Percentiles rank a stretch among this genome's conserved stretches.
These are phyloP conservation scores for Colletotrichum graminicola DNA, from an alignment of 2,329 filamentous ascomycete genomes.

Conservation along the genomic window DNA sequence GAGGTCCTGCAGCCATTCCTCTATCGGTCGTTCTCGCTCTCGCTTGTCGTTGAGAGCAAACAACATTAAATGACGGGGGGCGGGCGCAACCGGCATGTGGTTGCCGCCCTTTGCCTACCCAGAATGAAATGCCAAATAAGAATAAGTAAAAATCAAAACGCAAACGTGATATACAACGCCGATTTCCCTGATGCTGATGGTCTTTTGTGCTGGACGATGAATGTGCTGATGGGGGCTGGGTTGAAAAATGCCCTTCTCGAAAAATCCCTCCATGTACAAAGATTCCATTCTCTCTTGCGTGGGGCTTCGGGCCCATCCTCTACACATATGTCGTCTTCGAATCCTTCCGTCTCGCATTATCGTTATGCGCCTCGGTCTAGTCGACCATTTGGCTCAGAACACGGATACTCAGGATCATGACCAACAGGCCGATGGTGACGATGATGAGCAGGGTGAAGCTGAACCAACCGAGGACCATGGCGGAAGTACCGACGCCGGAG, in stretches of 20 bases:
- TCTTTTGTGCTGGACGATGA: slow-evolving; percentile 31
- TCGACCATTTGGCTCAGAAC: slow-evolving; percentile 74
- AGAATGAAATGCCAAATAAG: slow-evolving; percentile 25
- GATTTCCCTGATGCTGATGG: slow-evolving; percentile 36
- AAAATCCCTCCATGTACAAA: slow-evolving; percentile 29
- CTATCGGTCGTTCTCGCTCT: slow-evolving; percentile 26
- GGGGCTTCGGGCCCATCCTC: slow-evolving; percentile 17
- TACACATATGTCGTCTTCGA: slow-evolving; percentile 20
- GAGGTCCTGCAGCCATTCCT: slow-evolving; percentile 14
- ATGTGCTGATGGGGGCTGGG: slow-evolving; percentile 22
- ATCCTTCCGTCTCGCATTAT: slow-evolving; percentile 8
- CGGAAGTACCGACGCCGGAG: slow-evolving; percentile 90
- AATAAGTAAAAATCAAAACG: slow-evolving; percentile 27
- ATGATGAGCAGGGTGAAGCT: slow-evolving; percentile 93
- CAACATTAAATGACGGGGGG: slow-evolving; percentile 38
- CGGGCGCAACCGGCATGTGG: background rate
- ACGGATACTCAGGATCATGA: slow-evolving; percentile 96
- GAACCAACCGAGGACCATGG: slow-evolving; percentile 99
- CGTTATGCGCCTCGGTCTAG: slow-evolving; percentile 9
- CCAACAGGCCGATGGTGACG: slow-evolving; percentile 92
- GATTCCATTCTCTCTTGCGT: background rate
- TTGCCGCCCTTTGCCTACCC: slow-evolving; percentile 31
- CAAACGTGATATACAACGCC: slow-evolving; percentile 36
- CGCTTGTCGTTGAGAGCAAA: slow-evolving; percentile 25
- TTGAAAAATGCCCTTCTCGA: slow-evolving; percentile 1